A percentile compares a stretch with the other conserved stretches of the same genome.
Conservation (phyloP, 306 rosid species). For the Acacia crassicarpa region DNA sequence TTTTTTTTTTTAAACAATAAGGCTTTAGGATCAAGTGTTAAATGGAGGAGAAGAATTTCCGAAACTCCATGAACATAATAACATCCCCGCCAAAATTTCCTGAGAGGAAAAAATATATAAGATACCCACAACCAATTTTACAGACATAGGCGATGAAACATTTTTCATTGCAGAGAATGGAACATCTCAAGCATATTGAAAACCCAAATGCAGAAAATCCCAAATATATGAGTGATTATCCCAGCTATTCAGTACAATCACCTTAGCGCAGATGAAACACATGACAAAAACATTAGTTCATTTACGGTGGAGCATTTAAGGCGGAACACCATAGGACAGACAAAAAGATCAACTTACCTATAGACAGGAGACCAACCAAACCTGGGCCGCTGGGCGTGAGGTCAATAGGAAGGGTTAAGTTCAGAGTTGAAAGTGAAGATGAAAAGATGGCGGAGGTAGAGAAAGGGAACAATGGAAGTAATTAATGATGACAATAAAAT, state of each 20-base stretch:
- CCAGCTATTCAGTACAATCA: constrained; percentile 19
- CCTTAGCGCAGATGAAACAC: not conserved
- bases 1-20: no score
- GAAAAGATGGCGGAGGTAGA: constrained; percentile 27
- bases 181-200: constrained; percentile 8
- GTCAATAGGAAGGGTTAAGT: not conserved
- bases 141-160: constrained; percentile 44
- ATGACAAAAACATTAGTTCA: not conserved
- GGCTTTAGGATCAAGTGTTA: not conserved
- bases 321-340: not conserved
- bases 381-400: constrained; percentile 20
- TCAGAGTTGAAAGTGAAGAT: constrained; percentile 22
- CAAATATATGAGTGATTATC: constrained; percentile 38
- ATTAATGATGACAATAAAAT: not conserved
- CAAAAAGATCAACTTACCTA: constrained; percentile 37
- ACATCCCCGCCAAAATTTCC: not conserved
- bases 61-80: constrained; percentile 4
- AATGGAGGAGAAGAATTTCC: constrained; percentile 16
- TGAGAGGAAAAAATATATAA: not conserved
- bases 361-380: constrained; percentile 32
- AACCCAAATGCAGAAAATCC: constrained; percentile 28
- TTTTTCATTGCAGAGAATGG: constrained; percentile 24
- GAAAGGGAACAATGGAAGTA: constrained; percentile 2
- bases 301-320: not conserved
- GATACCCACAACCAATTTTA: not conserved